A percentile compares a stretch with the other conserved stretches of the same genome.
Conservation (phyloP, 2,329 filamentous ascomycete species). For the Davidsoniella virescens region DNA sequence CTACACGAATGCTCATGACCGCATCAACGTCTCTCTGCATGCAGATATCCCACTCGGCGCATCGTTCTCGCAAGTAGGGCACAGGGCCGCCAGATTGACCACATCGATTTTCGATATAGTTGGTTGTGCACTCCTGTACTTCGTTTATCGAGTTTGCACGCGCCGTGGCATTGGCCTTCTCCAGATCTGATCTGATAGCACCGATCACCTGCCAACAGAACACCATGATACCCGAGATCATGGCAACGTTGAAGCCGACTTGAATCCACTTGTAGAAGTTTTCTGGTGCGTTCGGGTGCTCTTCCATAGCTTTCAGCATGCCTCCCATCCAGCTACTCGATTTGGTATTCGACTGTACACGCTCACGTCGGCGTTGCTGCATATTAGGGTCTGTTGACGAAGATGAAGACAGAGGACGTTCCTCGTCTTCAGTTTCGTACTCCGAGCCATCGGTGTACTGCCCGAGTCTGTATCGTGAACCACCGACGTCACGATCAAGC, state of each 20-base stretch:
- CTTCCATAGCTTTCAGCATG: conserved; percentile 35
- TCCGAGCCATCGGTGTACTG: conserved; percentile 27
- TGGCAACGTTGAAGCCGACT: conserved; percentile 45
- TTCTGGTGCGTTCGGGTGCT: conserved; percentile 41
- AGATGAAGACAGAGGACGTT: conserved; percentile 7
- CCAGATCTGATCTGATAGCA: conserved; percentile 59
- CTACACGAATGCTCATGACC: conserved; percentile 64
- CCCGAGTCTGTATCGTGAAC: conserved; percentile 25
- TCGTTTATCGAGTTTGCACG: conserved; percentile 54
- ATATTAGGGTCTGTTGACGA: not conserved
- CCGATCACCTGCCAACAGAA: conserved; percentile 52
- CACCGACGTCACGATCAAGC: conserved; percentile 35
- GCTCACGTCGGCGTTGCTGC: conserved; percentile 16
- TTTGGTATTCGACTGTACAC: conserved; percentile 1
- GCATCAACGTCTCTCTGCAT: conserved; percentile 70
- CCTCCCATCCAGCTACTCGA: conserved; percentile 23
- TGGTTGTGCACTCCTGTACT: conserved; percentile 54
- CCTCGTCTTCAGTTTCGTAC: conserved; percentile 32
- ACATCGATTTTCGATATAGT: conserved; percentile 67
- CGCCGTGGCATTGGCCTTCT: conserved; percentile 52
- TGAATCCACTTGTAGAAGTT: conserved; percentile 44
- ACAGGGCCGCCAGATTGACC: conserved; percentile 34
- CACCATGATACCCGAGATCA: conserved; percentile 42
- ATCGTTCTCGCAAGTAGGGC: conserved; percentile 58
- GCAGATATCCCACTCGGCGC: conserved; percentile 69